Conservation (phyloP, 1,284 basidiomycete genomes). For the Peniophora sp. region DNA sequence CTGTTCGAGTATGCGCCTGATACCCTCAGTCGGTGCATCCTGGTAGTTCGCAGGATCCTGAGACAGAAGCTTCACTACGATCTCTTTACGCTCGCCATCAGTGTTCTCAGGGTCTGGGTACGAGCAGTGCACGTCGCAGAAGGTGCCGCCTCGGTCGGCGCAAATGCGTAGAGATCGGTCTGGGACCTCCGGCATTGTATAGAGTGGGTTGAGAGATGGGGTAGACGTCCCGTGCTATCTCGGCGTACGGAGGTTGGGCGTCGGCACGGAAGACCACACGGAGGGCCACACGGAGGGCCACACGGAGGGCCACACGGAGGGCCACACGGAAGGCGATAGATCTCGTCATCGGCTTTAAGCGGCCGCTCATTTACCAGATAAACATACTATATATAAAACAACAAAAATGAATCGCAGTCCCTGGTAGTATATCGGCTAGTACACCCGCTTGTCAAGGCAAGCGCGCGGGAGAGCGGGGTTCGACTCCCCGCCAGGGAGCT, state of each 20-base stretch:
- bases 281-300: too few relatives aligned
- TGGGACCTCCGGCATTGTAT: constrained; percentile 30
- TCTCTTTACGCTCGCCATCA: constrained; percentile 51
- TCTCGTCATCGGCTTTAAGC: too few relatives aligned
- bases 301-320: too few relatives aligned
- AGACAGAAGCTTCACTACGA: constrained; percentile 81
- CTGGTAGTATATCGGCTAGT: too few relatives aligned
- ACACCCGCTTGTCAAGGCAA: too few relatives aligned
- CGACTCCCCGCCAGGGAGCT: constrained; percentile 31
- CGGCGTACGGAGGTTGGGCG: too few relatives aligned
- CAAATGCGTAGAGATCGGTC: constrained; percentile 54
- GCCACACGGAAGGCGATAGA: not conserved
- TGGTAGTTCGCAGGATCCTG: constrained; percentile 82
- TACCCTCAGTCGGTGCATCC: constrained; percentile 94
- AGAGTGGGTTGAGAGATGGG: not conserved
- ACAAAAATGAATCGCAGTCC: too few relatives aligned
- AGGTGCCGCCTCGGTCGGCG: constrained; percentile 65
- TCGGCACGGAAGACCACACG: too few relatives aligned
- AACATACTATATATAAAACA: too few relatives aligned
- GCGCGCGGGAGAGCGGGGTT: constrained; percentile 33
- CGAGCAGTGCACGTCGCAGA: constrained; percentile 78
- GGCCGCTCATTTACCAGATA: too few relatives aligned
- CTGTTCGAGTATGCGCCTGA: constrained; percentile 82
- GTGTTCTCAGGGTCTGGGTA: constrained; percentile 60
- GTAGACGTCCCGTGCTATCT: too few relatives aligned